Conservation (phyloP, 805 yeast species). For the Saccharomycopsis sp. region DNA sequence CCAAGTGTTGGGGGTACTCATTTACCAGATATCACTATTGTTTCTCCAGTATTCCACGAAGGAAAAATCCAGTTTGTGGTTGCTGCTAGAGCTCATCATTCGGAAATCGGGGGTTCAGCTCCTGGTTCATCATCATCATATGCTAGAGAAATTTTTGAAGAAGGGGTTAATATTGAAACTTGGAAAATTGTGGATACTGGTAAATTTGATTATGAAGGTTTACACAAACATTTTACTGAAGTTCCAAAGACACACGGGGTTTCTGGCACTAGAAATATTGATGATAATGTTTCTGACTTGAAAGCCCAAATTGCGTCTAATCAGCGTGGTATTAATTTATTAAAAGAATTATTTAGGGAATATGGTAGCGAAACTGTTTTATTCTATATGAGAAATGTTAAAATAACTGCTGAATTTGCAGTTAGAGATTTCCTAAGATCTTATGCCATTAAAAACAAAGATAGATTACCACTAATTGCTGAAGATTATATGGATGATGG, state of each 20-base stretch:
- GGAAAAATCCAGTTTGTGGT: constrained; percentile 66
- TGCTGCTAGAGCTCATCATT: constrained; percentile 93
- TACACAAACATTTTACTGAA: constrained; percentile 53
- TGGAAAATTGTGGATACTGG: constrained; percentile 66
- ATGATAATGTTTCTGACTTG: constrained; percentile 76
- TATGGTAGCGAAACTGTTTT: constrained; percentile 49
- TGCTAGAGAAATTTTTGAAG: constrained; percentile 74
- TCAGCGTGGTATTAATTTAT: constrained; percentile 66
- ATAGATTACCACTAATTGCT: constrained; percentile 33
- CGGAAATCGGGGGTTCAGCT: constrained; percentile 85
- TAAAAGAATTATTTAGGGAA: constrained; percentile 50
- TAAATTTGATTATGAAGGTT: constrained; percentile 57
- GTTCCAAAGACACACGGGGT: constrained; percentile 75
- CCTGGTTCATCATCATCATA: constrained; percentile 96
- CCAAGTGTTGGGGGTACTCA: constrained; percentile 71
- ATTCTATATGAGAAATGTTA: constrained; percentile 73
- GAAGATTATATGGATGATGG: constrained; percentile 78
- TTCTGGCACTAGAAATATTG: constrained; percentile 75
- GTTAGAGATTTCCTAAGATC: constrained; percentile 44
- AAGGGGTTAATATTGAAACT: constrained; percentile 81
- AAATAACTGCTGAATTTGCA: constrained; percentile 63
- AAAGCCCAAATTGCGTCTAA: constrained; percentile 87
- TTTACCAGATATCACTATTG: constrained; percentile 83
- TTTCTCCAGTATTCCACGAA: constrained; percentile 76
- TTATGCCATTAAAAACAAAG: constrained; percentile 33